A percentile compares a stretch with the other conserved stretches of the same genome.
These are phyloP conservation scores for Oemleria cerasiformis DNA, from an alignment of 306 rosid species.

Conservation along the genomic window DNA sequence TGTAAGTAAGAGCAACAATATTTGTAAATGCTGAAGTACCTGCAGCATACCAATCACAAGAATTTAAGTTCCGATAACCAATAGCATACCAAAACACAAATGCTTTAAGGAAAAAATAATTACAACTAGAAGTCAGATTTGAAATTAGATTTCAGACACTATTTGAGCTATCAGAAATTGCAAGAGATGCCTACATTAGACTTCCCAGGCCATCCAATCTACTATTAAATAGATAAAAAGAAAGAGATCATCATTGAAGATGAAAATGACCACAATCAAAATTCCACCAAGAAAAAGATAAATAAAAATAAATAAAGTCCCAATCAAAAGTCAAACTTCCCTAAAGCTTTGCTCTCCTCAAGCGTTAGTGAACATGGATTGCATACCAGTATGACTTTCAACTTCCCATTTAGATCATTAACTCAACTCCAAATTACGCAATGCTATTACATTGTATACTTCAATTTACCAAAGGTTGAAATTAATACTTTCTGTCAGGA, in stretches of 20 bases:
- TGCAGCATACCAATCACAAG: constrained; percentile 32
- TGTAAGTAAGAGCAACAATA: constrained; percentile 55
- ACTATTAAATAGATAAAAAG: not conserved
- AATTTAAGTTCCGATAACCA: not conserved
- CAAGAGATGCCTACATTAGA: not conserved
- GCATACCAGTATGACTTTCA: no score
- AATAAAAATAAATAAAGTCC: not conserved
- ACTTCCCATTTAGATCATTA: not conserved
- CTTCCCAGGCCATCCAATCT: not conserved
- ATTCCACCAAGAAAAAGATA: not conserved
- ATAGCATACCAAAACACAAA: constrained; percentile 10
- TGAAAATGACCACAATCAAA: not conserved
- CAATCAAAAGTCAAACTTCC: not conserved
- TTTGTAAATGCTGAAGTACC: constrained; percentile 53
- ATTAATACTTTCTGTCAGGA: not conserved
- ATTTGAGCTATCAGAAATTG: not conserved
- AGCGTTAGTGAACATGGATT: not conserved
- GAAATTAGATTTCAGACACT: not conserved
- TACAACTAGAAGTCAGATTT: not conserved
- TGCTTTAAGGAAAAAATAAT: not conserved
- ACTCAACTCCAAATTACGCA: not conserved
- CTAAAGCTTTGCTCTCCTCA: not conserved
- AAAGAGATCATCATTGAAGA: not conserved
- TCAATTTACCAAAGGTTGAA: not conserved
- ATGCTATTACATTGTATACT: not conserved